Percentiles rank a stretch among this genome's conserved stretches.
phyloP scores from a whole-genome alignment of 2,329 filamentous ascomycete genomes.

The Cordyceps tenuipes region DNA sequence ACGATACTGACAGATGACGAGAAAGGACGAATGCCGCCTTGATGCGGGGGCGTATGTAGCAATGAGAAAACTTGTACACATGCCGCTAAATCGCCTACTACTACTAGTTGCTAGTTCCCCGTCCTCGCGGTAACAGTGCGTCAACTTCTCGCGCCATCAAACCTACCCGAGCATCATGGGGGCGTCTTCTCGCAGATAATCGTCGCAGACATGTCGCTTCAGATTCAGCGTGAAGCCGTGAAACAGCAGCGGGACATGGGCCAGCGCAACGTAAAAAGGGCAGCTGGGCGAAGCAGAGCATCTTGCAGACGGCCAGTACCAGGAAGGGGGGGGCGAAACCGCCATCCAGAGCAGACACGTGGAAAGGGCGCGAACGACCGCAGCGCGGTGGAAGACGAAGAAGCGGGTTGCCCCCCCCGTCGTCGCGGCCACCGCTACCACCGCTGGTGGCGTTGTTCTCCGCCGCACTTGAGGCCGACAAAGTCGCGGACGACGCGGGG shows the following conservation, averaged over 20 bases:
- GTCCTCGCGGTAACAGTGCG: background rate
- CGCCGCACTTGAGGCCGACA: conserved; percentile 3
- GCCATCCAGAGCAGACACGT: background rate
- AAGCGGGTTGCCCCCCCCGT: conserved; percentile 8
- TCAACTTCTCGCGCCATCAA: background rate
- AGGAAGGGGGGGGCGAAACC: background rate
- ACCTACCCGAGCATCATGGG: background rate
- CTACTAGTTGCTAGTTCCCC: background rate
- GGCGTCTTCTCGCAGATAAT: conserved; percentile 1
- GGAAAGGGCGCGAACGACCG: no score
- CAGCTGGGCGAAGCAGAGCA: background rate
- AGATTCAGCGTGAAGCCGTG: background rate
- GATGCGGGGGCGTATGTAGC: background rate
- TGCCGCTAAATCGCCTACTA: background rate
- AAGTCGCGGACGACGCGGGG: conserved; percentile 9
- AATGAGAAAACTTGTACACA: background rate
- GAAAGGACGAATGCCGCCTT: conserved; percentile 1
- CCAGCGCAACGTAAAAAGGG: conserved; percentile 2
- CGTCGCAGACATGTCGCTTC: background rate
- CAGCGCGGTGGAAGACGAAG: conserved; percentile 12
- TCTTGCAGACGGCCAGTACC: background rate
- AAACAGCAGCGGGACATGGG: background rate
- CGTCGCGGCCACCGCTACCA: background rate
- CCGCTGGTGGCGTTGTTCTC: background rate
- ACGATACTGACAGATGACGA: background rate